Conservation (phyloP, 2,329 filamentous ascomycete species). For the Neopestalotiopsis sp. region DNA sequence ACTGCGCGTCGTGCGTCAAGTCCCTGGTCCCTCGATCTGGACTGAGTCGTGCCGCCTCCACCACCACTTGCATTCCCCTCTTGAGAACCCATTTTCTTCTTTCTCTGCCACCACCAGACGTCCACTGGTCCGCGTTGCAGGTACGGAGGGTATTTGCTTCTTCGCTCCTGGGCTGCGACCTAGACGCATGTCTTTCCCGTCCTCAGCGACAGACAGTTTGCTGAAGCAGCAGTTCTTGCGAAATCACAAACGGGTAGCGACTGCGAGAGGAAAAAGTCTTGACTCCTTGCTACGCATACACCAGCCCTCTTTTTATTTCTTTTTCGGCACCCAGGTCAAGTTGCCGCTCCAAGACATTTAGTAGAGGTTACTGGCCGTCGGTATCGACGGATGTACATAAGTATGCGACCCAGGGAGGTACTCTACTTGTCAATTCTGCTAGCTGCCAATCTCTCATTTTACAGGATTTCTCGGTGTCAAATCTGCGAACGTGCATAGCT, state of each 20-base stretch:
- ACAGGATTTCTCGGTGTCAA: background rate
- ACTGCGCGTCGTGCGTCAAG: background rate
- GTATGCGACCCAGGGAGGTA: background rate
- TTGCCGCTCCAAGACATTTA: background rate
- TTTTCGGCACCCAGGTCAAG: background rate
- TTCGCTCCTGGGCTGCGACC: background rate
- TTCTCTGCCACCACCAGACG: background rate
- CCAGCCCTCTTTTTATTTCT: background rate
- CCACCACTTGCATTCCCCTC: background rate
- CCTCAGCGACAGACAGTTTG: background rate
- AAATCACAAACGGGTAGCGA: too few species aligned
- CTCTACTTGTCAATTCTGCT: background rate
- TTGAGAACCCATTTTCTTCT: background rate
- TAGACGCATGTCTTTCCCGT: background rate
- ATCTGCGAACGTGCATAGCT: background rate
- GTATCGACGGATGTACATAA: background rate
- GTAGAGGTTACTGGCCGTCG: background rate
- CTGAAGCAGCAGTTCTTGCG: background rate
- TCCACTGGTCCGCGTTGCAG: background rate
- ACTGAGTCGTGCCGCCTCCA: slow-evolving; percentile 5
- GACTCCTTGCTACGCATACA: background rate
- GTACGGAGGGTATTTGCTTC: background rate
- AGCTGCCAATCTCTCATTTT: background rate
- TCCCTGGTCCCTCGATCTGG: background rate
- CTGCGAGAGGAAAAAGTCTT: background rate